Base-by-base conservation (phyloP, 140 eudicot species). In the Stevia rebaudiana region DNA sequence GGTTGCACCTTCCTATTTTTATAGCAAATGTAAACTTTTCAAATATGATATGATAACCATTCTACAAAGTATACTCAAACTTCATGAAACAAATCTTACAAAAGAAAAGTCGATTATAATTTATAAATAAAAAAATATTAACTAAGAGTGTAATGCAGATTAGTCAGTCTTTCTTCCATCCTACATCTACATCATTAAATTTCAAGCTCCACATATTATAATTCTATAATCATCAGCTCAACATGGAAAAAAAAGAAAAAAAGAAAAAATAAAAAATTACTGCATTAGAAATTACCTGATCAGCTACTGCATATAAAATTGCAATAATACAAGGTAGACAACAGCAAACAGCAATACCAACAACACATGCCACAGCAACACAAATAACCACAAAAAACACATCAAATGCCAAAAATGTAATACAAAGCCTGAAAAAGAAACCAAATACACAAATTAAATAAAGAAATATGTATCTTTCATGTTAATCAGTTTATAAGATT, bases 281-380 rank as follows among this genome's bases (percentile, higher is more conserved):
- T 58, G 48, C 65, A 65, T 36, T 40, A 7, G n/a, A 16, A 58
- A 50, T 58, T 77, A 94, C 99, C 97, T 86, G 99, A 74, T 86
- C 97, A 57, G 97, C 95, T 21, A 94, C 94, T 0, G 99, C 97
- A 78, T 94, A 88, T 50, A 94, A 81, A 69, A 94, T 78, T 41
- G 99, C 99, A 67, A 94, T 88, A 28, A 94, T 88, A 78, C 99
- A 94, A 42, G 99, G 99, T 53, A 88, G 84, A 70, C 99, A 94
- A 76, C 97, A 94, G 82, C 99, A 94, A 61, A 94, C 94, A 72
- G 99, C 99, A 61, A 94, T 82, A 54, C 99, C 97, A 67, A 94
- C 83, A 53, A 88, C 59, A 79, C 99, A 88, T 33, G 97, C 99
- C 80, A 94, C 94, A 40, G 84, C 88, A 72, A 88, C 95, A 52